Percentiles rank a stretch among this genome's conserved stretches.
Conservation (phyloP, 371 early-diverging fungal species). For the Apophysomyces elegans region DNA sequence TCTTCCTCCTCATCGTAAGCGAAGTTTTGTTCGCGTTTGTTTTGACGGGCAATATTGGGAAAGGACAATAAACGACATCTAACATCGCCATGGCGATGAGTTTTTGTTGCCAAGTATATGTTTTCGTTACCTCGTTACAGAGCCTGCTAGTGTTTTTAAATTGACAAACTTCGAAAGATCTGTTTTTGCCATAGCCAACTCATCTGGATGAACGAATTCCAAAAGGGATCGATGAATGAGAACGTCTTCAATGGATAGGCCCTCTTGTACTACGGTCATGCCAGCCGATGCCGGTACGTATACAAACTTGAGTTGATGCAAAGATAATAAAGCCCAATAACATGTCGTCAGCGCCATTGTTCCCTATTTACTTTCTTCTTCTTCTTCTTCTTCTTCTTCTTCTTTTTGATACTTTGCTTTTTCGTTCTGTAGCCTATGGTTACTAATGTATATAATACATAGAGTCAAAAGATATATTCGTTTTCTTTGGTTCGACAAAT, state of each 20-base stretch:
- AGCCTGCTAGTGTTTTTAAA: conserved; percentile 53
- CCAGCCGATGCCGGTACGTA: conserved; percentile 48
- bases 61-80: conserved; percentile 20
- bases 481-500: neutral
- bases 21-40: neutral
- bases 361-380: neutral
- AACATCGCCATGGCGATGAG: neutral
- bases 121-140: conserved; percentile 55
- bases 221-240: conserved; percentile 53
- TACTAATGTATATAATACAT: too few relatives aligned
- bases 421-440: too few relatives aligned
- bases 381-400: too few relatives aligned
- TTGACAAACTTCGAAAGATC: conserved; percentile 58
- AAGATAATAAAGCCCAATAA: conserved; percentile 58
- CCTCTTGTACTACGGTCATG: conserved; percentile 28
- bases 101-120: neutral
- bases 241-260: conserved; percentile 40
- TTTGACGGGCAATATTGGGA: conserved; percentile 10
- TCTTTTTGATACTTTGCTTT: too few relatives aligned
- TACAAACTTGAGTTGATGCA: conserved; percentile 50
- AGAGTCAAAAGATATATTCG: neutral
- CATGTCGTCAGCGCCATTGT: conserved; percentile 26
- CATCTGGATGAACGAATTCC: conserved; percentile 66
- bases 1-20: neutral
- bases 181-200: conserved; percentile 50